Percentiles rank a stretch among this genome's conserved stretches.
Conservation (phyloP, 129 eudicot genomes). For the Centella asiatica region DNA sequence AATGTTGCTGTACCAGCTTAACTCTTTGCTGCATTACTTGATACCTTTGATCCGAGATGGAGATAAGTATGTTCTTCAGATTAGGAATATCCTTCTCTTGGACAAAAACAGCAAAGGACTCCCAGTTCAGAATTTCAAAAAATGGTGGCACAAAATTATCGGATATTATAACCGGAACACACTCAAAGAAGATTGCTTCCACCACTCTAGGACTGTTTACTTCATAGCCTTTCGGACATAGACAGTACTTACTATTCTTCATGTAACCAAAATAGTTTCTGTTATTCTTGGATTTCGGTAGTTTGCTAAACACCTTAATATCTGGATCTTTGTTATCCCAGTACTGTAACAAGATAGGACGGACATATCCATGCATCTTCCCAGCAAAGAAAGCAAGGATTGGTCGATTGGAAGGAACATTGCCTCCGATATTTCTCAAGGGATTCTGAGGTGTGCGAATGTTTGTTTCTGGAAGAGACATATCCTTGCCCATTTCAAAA, state of each 20-base stretch:
- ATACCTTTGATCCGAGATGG: conserved; percentile 47
- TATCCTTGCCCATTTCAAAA: conserved; percentile 73
- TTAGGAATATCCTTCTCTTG: conserved; percentile 66
- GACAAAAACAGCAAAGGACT: conserved; percentile 56
- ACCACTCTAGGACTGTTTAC: conserved; percentile 75
- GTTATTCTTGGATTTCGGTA: conserved; percentile 26
- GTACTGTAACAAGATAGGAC: conserved; percentile 36
- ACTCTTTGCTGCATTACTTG: conserved; percentile 45
- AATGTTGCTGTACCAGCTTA: conserved; percentile 49
- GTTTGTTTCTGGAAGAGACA: conserved; percentile 68
- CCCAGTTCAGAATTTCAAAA: conserved; percentile 58
- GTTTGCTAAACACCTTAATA: conserved; percentile 40
- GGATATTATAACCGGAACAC: conserved; percentile 57
- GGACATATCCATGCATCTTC: conserved; percentile 62
- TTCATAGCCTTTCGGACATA: conserved; percentile 71
- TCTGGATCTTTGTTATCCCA: conserved; percentile 78
- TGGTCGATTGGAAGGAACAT: conserved; percentile 38
- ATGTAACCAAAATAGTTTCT: conserved; percentile 33
- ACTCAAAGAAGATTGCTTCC: conserved; percentile 59
- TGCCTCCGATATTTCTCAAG: conserved; percentile 50
- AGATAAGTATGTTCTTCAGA: conserved; percentile 42
- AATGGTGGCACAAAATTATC: conserved; percentile 70
- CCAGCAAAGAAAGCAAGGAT: conserved; percentile 79
- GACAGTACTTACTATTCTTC: conserved; percentile 66
- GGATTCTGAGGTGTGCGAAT: conserved; percentile 38